Evolutionary conservation across 148 eudicot genomes (phyloP), one percentile per base, ranked within the genome.

Genomic region (Agrostemma githago): DNA sequence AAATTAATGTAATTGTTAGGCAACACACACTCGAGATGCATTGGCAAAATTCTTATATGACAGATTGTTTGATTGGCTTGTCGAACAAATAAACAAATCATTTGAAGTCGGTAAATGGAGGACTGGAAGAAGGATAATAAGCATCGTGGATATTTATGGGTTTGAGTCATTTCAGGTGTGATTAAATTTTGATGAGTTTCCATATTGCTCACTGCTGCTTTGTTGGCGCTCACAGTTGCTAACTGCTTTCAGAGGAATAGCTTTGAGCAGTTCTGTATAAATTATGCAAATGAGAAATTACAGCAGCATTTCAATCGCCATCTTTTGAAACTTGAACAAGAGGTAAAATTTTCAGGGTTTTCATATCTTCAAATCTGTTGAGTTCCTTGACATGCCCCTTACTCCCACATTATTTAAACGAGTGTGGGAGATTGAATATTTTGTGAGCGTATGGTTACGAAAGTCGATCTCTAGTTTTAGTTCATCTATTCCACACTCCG

Each of bases 271-370:
- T 83, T 96, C 17, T 90, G 89, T 73, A 92, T 92, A 77, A 96
- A 96, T 77, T 96, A 96, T 83, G 95, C 99, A 40, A 90, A 92
- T 85, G 99, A 96, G 85, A 90, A 92, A 78, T 83, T 96, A 84
- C 97, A 92, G 79, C 97, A 96, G 78, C 97, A 96, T 86, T 88
- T 92, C 74, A 90, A 83, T 75, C 94, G 96, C 16, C 97, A 92
- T 87, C 86, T 96, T n/a, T 81, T 96, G 77, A 92, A 92, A 85
- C 97, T 92, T 73, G 89, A 89, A 74, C 91, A 90, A 78, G 97
- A 90, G 95, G 96, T 90, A 74, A 80, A 87, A 78, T 59, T 79
- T 71, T 61, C 8, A 69, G 71, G 59, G 20, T 37, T 79, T 26
- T 37, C 17, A 62, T 43, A 43, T 43, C 46, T 7, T 43, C 6